Conservation (phyloP, 331 rosid species). For the Quercus phellos region DNA sequence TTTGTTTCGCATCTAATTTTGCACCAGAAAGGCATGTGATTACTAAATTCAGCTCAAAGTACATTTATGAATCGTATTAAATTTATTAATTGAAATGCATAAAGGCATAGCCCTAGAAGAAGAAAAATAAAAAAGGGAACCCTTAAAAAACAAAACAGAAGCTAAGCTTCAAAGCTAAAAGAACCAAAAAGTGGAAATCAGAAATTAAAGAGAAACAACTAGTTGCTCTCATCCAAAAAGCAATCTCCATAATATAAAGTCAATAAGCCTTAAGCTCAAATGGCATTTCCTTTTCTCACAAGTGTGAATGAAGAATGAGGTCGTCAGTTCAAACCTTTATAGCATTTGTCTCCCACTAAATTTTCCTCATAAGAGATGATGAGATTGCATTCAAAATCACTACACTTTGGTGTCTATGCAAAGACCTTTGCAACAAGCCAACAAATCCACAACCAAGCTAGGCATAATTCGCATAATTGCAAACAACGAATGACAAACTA, state of each 20-base stretch:
- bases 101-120: neutral
- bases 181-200: neutral
- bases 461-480: too few species aligned
- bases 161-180: neutral
- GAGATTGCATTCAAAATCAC: too few species aligned
- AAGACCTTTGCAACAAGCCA: too few species aligned
- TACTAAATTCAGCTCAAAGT: neutral
- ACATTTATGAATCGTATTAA: neutral
- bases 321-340: neutral
- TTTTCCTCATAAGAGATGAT: neutral
- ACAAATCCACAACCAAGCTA: too few species aligned
- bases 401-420: too few species aligned
- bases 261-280: too few species aligned
- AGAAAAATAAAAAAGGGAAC: neutral
- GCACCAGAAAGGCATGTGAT: constrained; percentile 49
- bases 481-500: too few species aligned
- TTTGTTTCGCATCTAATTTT: constrained; percentile 73
- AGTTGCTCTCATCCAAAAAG: neutral
- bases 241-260: neutral
- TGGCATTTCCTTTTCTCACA: too few species aligned
- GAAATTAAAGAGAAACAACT: neutral
- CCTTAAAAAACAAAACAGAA: neutral
- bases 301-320: too few species aligned
- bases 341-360: neutral
- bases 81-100: neutral